These are phyloP conservation scores for Ascocoryne sarcoides DNA, from an alignment of 2,329 filamentous ascomycete genomes.

Conservation along the genomic window DNA sequence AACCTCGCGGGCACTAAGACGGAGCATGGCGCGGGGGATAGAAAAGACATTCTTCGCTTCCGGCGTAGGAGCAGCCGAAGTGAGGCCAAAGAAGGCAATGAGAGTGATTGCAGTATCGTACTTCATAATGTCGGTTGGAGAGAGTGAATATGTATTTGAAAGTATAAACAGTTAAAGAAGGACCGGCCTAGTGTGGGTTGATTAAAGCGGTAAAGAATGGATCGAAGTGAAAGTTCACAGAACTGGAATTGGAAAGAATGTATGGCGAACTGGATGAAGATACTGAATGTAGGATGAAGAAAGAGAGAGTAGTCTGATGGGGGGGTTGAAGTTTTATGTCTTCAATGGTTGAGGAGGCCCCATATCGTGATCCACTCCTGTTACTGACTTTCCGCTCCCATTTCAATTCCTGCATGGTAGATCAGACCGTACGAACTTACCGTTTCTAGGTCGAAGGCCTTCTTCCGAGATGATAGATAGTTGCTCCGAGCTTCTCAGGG, in stretches of 20 bases:
- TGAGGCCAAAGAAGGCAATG: conserved; percentile 24
- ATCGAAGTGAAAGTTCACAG: not conserved
- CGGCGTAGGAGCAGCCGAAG: conserved; percentile 23
- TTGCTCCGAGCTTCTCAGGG: too few relatives aligned
- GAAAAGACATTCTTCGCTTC: conserved; percentile 19
- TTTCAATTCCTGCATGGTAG: not conserved
- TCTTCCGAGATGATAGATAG: not conserved
- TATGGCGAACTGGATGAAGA: not conserved
- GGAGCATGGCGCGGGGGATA: conserved; percentile 25
- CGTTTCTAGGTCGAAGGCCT: not conserved
- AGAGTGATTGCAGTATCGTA: conserved; percentile 25
- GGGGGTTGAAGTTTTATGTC: not conserved
- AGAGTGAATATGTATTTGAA: not conserved
- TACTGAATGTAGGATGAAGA: not conserved
- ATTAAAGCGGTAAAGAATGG: not conserved
- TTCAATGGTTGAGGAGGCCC: not conserved
- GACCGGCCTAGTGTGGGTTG: not conserved
- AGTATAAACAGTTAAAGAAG: not conserved
- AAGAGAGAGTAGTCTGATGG: not conserved
- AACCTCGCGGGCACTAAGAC: conserved; percentile 37
- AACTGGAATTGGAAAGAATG: not conserved
- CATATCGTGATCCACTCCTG: too few relatives aligned
- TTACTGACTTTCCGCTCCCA: not conserved
- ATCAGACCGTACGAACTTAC: not conserved
- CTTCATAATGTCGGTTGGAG: conserved; percentile 21